phyloP scores from a whole-genome alignment of 345 rosid genomes.

The Salix brachista region DNA sequence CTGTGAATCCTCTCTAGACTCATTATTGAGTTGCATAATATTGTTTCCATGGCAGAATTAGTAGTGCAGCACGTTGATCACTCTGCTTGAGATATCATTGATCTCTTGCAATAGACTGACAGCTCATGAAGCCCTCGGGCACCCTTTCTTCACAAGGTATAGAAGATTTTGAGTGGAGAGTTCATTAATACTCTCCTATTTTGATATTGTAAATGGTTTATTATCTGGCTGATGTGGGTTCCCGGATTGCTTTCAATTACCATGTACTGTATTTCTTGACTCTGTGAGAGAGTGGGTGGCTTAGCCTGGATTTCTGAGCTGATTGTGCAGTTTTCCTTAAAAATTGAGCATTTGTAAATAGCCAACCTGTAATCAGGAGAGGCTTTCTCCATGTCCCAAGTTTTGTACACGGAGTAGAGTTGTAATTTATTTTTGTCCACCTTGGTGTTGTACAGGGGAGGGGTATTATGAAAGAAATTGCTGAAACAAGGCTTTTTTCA shows the following conservation, averaged over 20 bases:
- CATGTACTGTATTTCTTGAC: slow-evolving; percentile 1
- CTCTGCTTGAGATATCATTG: slow-evolving; percentile 63
- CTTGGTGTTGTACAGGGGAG: background rate
- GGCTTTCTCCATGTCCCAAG: slow-evolving; percentile 13
- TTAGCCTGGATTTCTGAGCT: slow-evolving; percentile 2
- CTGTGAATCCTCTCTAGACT: background rate
- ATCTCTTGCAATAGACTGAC: slow-evolving; percentile 52
- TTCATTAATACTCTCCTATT: background rate
- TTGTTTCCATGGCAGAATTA: slow-evolving; percentile 40
- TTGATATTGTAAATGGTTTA: background rate
- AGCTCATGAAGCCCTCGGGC: slow-evolving; percentile 55
- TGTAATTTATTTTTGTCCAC: background rate
- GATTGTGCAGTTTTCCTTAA: background rate
- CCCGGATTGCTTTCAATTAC: background rate
- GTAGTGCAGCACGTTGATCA: slow-evolving; percentile 74
- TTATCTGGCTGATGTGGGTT: slow-evolving; percentile 6
- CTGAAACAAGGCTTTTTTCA: background rate
- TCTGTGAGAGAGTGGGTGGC: background rate
- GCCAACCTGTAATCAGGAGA: background rate
- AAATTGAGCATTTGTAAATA: slow-evolving; percentile 22
- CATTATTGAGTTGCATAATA: background rate
- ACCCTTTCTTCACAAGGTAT: slow-evolving; percentile 54
- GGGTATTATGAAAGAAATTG: background rate
- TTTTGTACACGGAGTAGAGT: background rate
- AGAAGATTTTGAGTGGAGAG: slow-evolving; percentile 27